Base-by-base conservation (phyloP, 371 early-diverging fungal genomes). In the Lichtheimia hyalospora region DNA sequence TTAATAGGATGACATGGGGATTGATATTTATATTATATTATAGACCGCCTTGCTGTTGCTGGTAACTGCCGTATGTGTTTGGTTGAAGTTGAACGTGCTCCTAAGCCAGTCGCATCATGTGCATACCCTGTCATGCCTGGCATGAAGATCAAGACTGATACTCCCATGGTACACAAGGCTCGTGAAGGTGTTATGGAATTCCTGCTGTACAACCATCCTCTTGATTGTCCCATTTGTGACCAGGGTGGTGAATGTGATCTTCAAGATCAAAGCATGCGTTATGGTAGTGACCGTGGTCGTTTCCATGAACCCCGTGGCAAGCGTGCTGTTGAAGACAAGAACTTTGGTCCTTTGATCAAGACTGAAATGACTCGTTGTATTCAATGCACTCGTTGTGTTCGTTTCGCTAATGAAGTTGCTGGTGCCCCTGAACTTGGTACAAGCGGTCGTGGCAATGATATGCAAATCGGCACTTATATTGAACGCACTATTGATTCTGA, bases 11-110 rank as follows among this genome's bases (percentile, higher is more conserved):
- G 49, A 49, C 39, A 41, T 43, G 44, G n/a, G 44, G 42, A 5
- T 16, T 40, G 7, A 24, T 46, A 20, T n/a, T n/a, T n/a, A n/a
- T n/a, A n/a, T n/a, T 20, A 14, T n/a, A 28, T 53, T 0, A 57
- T 71, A 75, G 75, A 95, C 69, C 93, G 97, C 56, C 87, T 98
- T 53, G 89, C 93, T 24, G 87, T 98, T 57, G 98, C 98, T 21
- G 98, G 98, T 72, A 98, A 98, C 87, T 98, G 98, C 76, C 93
- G 98, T 77, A 97, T 98, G 98, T 98, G 98, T 71, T 86, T 98
- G 58, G 97, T 98, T 34, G 97, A 98, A 81, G 82, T 98, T 21
- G 97, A 96, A 70, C 91, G 91, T 72, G 85, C 92, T 34, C 97
- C 97, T 57, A 98, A 98, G 81, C 94, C 97, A 49, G 86, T 95